Evolutionary conservation across 2,329 filamentous ascomycete species (phyloP), one percentile per base, ranked within the genome.

Genomic region (Zymoseptoria pseudotritici): DNA sequence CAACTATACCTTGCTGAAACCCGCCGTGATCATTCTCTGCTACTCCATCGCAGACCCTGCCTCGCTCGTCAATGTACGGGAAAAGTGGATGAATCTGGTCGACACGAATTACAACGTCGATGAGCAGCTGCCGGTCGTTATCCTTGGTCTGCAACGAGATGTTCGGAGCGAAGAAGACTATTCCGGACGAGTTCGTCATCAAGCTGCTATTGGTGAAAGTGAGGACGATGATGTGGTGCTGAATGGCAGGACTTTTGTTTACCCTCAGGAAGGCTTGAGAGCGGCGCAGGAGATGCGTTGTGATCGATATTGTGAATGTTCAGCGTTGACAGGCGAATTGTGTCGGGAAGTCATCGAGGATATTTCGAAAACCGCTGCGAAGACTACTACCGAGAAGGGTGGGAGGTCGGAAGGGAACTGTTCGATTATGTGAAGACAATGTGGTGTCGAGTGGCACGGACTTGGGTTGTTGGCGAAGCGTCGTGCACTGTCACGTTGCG

Each of bases 301-400:
- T 69, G 84, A 86, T 74, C 75, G 78, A 42, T 86, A 86, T 71
- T 84, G 82, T 3, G 84, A 86, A 68, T 86, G 84, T 64, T 85
- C 82, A 62, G 83, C 84, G 50, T 46, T 82, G 49, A 86, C 83
- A 5, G 83, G 84, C 2, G 71, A 72, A 72, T 72, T 86, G 49
- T 81, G 84, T 64, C 74, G 75, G 31, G 80, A 86, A 70, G 82
- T 83, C 0, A 78, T 86, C 60, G 83, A 86, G 67, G 84, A 86
- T 69, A 76, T 86, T 20, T 82, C 82, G 9, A 79, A 74, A 68
- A 80, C 82, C 29, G 81, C 82, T 3, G 83, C 79, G n/a, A 80
- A 78, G 75, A 84, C 82, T 2, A 84, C 80, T 6, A 84, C 82
- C 0, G 77, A 78, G 19, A 74, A 74, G 20, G 83, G 83, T 2